Percentiles rank a stretch among this genome's conserved stretches.
These are phyloP conservation scores for Drosera spatulata DNA, from an alignment of 179 eudicot species.

Conservation along the genomic window DNA sequence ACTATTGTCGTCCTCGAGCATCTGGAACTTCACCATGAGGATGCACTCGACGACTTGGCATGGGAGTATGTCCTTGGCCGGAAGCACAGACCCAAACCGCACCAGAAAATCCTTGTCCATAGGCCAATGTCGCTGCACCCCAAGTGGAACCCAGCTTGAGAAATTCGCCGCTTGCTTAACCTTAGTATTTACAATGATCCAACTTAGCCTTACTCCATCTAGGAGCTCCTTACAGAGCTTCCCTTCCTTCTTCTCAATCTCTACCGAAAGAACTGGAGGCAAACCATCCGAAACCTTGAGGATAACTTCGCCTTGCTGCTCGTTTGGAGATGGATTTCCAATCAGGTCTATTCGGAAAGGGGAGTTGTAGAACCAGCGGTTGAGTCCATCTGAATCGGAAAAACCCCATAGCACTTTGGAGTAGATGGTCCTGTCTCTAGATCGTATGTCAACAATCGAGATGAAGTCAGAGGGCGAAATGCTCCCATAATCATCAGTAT, in stretches of 20 bases:
- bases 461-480: conserved; percentile 58
- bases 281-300: conserved; percentile 55
- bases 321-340: conserved; percentile 19
- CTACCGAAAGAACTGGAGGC: conserved; percentile 47
- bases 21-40: conserved; percentile 46
- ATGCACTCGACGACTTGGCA: conserved; percentile 78
- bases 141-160: conserved; percentile 73
- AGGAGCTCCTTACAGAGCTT: conserved; percentile 70
- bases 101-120: conserved; percentile 67
- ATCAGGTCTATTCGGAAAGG: conserved; percentile 73
- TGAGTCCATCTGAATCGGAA: conserved; percentile 49
- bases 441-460: conserved; percentile 64
- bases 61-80: conserved; percentile 67
- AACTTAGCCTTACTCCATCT: conserved; percentile 58
- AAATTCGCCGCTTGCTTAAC: conserved; percentile 62
- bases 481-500: conserved; percentile 40
- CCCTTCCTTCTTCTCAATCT: conserved; percentile 74
- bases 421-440: conserved; percentile 44
- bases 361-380: conserved; percentile 72
- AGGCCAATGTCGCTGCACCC: conserved; percentile 93
- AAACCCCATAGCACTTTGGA: conserved; percentile 80
- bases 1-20: conserved; percentile 21
- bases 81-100: conserved; percentile 74
- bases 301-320: conserved; percentile 25
- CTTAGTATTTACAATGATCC: conserved; percentile 68